Evolutionary conservation across 2,329 filamentous ascomycete species (phyloP).

Genomic region (Cladobotryum protrusum): DNA sequence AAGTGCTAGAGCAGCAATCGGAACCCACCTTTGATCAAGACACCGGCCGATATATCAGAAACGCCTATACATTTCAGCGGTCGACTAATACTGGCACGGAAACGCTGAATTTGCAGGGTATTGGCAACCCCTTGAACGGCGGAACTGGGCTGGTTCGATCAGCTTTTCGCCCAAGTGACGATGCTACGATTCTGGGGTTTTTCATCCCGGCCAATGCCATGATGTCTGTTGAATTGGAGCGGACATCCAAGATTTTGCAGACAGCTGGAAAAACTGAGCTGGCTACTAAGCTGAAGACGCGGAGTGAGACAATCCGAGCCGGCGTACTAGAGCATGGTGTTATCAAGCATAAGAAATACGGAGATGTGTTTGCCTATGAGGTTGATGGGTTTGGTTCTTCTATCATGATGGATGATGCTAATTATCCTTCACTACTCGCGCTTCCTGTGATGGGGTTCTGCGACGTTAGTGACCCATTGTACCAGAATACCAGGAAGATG

Average conservation of each 20-base stretch:
- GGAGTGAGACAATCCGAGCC: constrained; percentile 58
- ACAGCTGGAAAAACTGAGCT: constrained; percentile 49
- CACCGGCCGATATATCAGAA: constrained; percentile 58
- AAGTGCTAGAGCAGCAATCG: constrained; percentile 72
- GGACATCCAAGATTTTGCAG: constrained; percentile 64
- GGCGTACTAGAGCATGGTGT: constrained; percentile 84
- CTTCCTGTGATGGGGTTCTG: constrained; percentile 75
- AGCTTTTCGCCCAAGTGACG: constrained; percentile 90
- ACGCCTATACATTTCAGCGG: constrained; percentile 84
- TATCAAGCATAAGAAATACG: constrained; percentile 66
- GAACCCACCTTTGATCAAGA: constrained; percentile 69
- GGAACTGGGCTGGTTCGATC: constrained; percentile 83
- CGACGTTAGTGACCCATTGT: constrained; percentile 57
- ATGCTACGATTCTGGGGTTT: constrained; percentile 89
- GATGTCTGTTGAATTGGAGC: constrained; percentile 83
- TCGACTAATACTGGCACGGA: constrained; percentile 78
- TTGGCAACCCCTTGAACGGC: constrained; percentile 84
- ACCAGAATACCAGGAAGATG: constrained; percentile 79
- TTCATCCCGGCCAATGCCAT: constrained; percentile 95
- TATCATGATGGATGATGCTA: constrained; percentile 86
- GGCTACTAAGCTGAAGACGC: constrained; percentile 50
- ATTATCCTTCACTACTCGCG: constrained; percentile 74
- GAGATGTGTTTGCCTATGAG: constrained; percentile 78
- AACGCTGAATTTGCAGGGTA: constrained; percentile 72
- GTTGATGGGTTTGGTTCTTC: constrained; percentile 79